Base-by-base conservation (phyloP, 2,329 filamentous ascomycete genomes). In the Ceratocystis cacaofunesta region DNA sequence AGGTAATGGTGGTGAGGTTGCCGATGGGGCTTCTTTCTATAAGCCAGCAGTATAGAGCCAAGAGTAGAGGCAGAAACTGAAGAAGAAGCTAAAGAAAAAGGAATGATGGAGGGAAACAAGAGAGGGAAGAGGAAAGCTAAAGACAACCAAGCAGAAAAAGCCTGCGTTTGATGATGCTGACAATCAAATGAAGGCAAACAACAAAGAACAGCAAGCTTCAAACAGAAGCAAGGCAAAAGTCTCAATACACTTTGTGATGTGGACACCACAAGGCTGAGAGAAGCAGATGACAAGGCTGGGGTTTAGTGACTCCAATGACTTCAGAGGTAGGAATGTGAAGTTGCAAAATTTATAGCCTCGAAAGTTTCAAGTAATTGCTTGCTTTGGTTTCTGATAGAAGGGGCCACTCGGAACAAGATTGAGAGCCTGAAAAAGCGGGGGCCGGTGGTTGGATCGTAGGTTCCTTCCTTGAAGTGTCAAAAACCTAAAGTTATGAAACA, bases 201-300 rank as follows among this genome's bases (percentile, higher is more conserved):
- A 36, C 30, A 58, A 36, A 32, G 55, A 30, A 58, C 55, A 58
- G n/a, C 55, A 58, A 36, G 55, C 55, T 58, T 36, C 55, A 58
- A 58, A 36, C 55, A 58, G 30, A 30, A 36, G 55, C 28, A 36
- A 58, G 36, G 55, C 55, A 58, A 58, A 58, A 58, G 55, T 58
- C 55, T 36, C 7, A 3, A 58, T 58, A 58, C 55, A 58, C 52
- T 58, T 41, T 58, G 52, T n/a, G 25, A 58, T 58, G 25, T 36
- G 52, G 28, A 58, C 7, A n/a, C 55, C 55, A 36, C 55, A 58
- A 58, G 55, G 55, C 55, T 58, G 30, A 36, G 55, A n/a, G 28
- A 30, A 28, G 25, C 22, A 17, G 52, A 57, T 15, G 6, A 7
- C 7, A 36, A 58, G 17, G 55, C 55, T 58, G 28, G 32, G 48